Evolutionary conservation across 495 filamentous ascomycete genomes (phyloP), one percentile per base, ranked within the genome.

Genomic region (Penicillium salamii): DNA sequence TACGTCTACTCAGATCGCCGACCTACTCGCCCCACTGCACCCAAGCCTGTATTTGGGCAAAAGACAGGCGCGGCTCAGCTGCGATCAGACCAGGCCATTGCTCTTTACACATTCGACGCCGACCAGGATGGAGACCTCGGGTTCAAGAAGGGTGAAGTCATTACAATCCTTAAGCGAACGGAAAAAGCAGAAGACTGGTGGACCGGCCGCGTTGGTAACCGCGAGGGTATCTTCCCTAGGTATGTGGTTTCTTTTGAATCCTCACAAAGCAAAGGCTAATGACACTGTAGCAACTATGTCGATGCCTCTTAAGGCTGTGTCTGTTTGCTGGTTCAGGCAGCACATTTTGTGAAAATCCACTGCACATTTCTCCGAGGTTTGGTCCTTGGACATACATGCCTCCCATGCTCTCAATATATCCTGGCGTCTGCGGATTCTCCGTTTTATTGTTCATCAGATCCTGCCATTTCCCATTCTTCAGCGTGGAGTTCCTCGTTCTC

Each of bases 111-210:
- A 2, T 98, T 97, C 65, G 91, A 97, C 53, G 84, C 90, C 3
- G 91, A 96, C 60, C 91, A 98, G 60, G 82, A 87, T 0, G 93
- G 93, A 18, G 93, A 98, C 64, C 68, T 98, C 49, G 87, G 84
- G 0, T 97, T 97, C 76, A 95, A 95, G 76, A 97, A 98, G 75
- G 93, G 93, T 15, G 93, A 98, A 28, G 71, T 97, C 41, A 96
- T 98, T 54, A 97, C 91, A n/a, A 93, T 98, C 47, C 68, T 92
- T 15, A 97, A 98, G 74, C 87, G 88, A 63, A 97, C 93, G n/a
- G 89, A 98, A 0, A 86, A 87, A 51, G 85, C 83, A 8, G 91
- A 96, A 66, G 95, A 92, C 82, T 97, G 91, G 91, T 89, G 74
- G 74, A 87, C 84, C 26, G 84, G 84, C 21, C 73, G 77, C 43